Conservation (phyloP, 176 grass and related monocot species). For the Musa itinerans region DNA sequence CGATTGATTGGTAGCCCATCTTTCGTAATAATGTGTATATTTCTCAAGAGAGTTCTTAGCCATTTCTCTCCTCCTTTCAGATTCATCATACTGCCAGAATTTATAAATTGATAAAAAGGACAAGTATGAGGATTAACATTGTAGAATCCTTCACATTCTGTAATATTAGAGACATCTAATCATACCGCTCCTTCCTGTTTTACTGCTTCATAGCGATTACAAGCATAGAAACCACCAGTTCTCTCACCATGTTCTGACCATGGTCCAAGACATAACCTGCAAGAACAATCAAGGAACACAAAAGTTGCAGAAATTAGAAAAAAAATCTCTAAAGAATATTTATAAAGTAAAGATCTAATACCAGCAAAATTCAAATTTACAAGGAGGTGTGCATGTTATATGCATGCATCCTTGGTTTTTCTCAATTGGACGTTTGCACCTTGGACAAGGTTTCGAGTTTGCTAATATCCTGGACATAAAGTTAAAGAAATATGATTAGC, state of each 20-base stretch:
- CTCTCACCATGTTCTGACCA: conserved; percentile 99
- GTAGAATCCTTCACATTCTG: background rate
- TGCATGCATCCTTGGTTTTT: conserved; percentile 99
- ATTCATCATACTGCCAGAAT: conserved; percentile 84
- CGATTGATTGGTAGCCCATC: conserved; percentile 98
- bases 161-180: conserved; percentile 10
- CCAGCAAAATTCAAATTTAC: conserved; percentile 99
- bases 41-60: conserved; percentile 98
- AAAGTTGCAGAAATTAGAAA: conserved; percentile 20
- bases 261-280: conserved; percentile 92
- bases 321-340: background rate
- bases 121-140: background rate
- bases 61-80: conserved; percentile 99
- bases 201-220: conserved; percentile 95
- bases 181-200: conserved; percentile 98
- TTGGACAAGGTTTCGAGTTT: conserved; percentile 97
- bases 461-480: conserved; percentile 61
- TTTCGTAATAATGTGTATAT: conserved; percentile 99
- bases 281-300: conserved; percentile 10
- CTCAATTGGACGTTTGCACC: conserved; percentile 97
- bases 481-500: no score
- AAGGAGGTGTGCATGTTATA: conserved; percentile 96
- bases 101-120: conserved; percentile 16
- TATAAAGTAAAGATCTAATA: conserved; percentile 25
- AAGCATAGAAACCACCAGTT: conserved; percentile 98